Base-by-base conservation (phyloP, 2,329 filamentous ascomycete genomes). In the Fusarium staphyleae region DNA sequence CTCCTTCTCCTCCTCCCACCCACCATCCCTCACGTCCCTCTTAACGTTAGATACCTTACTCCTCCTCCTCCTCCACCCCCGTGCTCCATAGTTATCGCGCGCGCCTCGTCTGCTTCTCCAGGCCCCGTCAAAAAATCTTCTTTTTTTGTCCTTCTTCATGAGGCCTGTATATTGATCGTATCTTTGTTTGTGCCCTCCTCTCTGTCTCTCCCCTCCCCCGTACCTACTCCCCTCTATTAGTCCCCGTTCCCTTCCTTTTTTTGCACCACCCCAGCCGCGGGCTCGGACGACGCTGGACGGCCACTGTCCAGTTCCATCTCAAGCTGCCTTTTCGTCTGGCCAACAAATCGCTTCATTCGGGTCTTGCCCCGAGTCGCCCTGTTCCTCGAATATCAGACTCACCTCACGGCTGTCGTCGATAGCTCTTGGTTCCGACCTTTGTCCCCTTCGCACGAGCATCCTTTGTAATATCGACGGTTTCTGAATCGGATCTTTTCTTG, bases 161-260 rank as follows among this genome's bases (percentile, higher is more conserved):
- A 68, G 69, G 70, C 71, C 65, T 73, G 69, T 74, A 70, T 71
- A 71, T 72, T 72, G 68, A 73, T 67, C 60, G 55, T 65, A 66
- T 60, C 61, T 70, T 69, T 63, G 64, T 69, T 69, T 69, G 66
- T 66, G 63, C 40, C 55, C 59, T 50, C 52, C 42, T 46, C 55
- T 40, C 39, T 48, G 8, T 14, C 30, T 44, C 45, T 46, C 29
- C 43, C 32, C 46, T 40, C 35, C 37, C 33, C 41, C 33, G n/a
- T n/a, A n/a, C 19, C 22, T 24, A 24, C 22, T 42, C 39, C 55
- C 45, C 54, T 39, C 19, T 51, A 52, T 50, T 52, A 47, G 55
- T 55, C 63, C 46, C 52, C 62, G 57, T 57, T 55, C 34, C 33
- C 45, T 60, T 52, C 52, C 43, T 40, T 66, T 58, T 40, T 36